Conservation (phyloP, 331 rosid genomes). For the Malus hybrid region DNA sequence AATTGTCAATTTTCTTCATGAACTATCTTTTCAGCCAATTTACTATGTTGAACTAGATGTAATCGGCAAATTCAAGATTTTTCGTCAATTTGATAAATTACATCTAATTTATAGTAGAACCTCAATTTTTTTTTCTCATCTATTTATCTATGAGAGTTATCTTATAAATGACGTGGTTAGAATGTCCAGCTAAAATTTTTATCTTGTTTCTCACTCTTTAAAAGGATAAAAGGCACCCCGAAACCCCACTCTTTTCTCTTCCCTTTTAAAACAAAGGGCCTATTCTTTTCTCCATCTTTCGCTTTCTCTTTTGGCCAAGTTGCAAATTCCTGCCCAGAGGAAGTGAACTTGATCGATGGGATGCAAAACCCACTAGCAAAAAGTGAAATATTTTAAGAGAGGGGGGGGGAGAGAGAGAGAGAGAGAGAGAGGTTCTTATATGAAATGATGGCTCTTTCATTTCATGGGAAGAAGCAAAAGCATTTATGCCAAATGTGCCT, state of each 20-base stretch:
- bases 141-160: too few relatives aligned
- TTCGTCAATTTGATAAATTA: background rate
- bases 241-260: background rate
- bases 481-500: conserved; percentile 14
- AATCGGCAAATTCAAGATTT: too few relatives aligned
- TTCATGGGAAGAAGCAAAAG: conserved; percentile 17
- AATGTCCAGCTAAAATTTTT: too few relatives aligned
- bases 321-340: conserved; percentile 19
- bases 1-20: background rate
- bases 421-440: background rate
- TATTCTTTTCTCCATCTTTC: conserved; percentile 9
- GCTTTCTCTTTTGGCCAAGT: conserved; percentile 25
- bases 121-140: too few relatives aligned
- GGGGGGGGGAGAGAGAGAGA: background rate
- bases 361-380: conserved; percentile 12
- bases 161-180: too few relatives aligned
- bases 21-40: background rate
- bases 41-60: background rate
- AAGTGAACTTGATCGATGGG: background rate
- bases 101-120: too few relatives aligned
- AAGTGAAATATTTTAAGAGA: background rate
- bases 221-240: conserved; percentile 8
- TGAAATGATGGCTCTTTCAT: conserved; percentile 13
- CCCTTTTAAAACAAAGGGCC: conserved; percentile 20
- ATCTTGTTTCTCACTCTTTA: conserved; percentile 14